Evolutionary conservation across 139 green algal genomes (phyloP), one percentile per base, ranked within the genome.

Genomic region (Picochlorum costavermella): DNA sequence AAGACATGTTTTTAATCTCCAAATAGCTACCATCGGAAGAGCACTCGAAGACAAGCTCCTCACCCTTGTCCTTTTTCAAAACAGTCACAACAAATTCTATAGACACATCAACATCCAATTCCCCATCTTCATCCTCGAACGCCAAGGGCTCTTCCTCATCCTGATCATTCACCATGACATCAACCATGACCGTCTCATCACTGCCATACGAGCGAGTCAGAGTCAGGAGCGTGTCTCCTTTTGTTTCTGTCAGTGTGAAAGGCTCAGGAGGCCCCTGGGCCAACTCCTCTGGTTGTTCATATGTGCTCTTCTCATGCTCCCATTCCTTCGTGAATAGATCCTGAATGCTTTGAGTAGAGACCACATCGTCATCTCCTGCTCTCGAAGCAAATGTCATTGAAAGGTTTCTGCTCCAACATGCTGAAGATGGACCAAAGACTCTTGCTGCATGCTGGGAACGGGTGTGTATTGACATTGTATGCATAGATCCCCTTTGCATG

Each of bases 41-140:
- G 65, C 83, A 88, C 45, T 84, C 79, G 67, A 88, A 90, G 58
- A 89, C 68, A 6, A 77, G 20, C 53, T 55, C 60, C n/a, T 66
- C 50, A 43, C 69, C 72, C 17, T 51, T 64, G 65, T 85, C 87
- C 8, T 11, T 48, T 28, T 23, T 53, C 16, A 20, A 53, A 4
- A 90, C 69, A 3, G 59, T 60, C 11, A 83, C 83, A 36, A 37
- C 67, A 63, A 90, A 88, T 26, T 56, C 28, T 2, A 83, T 68
- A 4, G 74, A 65, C 20, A 73, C 33, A 16, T 74, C 72, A 20
- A 72, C 65, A 11, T 81, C 71, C 12, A 74, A 45, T 6, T 70
- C 74, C 13, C 75, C 66, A 10, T 70, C 65, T 40, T 72, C 76
- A 10, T 69, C 70, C n/a, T 73, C 73, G 14, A 77, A 65, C 12